Evolutionary conservation across 2,329 filamentous ascomycete species (phyloP).

Genomic region (Cytospora mali): DNA sequence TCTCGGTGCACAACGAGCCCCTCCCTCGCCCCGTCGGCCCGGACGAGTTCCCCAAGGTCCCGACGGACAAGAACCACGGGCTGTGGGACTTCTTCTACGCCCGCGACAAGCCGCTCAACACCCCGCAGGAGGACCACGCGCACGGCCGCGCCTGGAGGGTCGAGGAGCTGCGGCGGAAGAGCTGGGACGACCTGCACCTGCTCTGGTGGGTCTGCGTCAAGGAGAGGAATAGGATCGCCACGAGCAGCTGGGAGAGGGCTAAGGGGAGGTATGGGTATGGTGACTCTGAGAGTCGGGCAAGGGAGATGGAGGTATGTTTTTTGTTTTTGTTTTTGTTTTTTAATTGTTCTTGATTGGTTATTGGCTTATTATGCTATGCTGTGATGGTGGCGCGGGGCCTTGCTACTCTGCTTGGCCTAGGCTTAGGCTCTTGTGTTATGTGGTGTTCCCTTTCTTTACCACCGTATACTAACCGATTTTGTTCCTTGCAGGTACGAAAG

Average conservation of each 20-base stretch:
- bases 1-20: slow-evolving; percentile 71
- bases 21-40: slow-evolving; percentile 66
- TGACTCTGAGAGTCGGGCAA: slow-evolving; percentile 62
- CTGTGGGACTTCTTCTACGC: slow-evolving; percentile 90
- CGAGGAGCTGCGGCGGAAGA: slow-evolving; percentile 84
- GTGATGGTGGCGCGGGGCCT: background rate
- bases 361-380: background rate
- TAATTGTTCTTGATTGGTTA: background rate
- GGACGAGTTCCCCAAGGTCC: slow-evolving; percentile 59
- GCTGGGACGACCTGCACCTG: slow-evolving; percentile 88
- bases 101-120: slow-evolving; percentile 67
- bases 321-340: background rate
- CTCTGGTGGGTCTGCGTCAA: slow-evolving; percentile 95
- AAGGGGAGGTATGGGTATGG: slow-evolving; percentile 74
- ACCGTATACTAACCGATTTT: slow-evolving; percentile 25
- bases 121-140: slow-evolving; percentile 68
- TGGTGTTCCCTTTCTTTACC: background rate
- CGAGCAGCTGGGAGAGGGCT: slow-evolving; percentile 69
- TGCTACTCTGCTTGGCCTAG: background rate
- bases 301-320: slow-evolving; percentile 67
- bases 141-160: slow-evolving; percentile 85
- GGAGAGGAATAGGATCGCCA: slow-evolving; percentile 88
- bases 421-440: background rate
- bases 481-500: slow-evolving; percentile 62
- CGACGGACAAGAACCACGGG: slow-evolving; percentile 75